A percentile compares a stretch with the other conserved stretches of the same genome.
These are phyloP conservation scores for Zalerion maritima DNA, from an alignment of 495 filamentous ascomycete genomes.

Conservation along the genomic window DNA sequence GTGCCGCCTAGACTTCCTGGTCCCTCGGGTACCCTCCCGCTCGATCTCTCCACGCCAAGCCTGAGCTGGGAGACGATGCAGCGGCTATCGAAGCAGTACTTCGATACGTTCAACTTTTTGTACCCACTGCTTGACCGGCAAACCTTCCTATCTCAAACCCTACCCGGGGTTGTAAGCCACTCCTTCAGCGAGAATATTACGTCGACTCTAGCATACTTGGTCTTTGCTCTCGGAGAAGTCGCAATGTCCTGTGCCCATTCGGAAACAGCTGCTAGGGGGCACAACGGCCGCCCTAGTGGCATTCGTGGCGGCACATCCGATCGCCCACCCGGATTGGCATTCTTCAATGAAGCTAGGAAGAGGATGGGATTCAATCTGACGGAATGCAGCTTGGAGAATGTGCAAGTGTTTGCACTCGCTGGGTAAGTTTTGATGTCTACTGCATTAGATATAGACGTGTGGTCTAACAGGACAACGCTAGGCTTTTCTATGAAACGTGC, in stretches of 20 bases:
- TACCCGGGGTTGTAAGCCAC: conserved; percentile 28
- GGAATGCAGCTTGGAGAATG: conserved; percentile 39
- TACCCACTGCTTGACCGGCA: conserved; percentile 42
- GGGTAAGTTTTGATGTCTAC: conserved; percentile 23
- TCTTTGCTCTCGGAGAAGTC: conserved; percentile 41
- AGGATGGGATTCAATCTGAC: conserved; percentile 41
- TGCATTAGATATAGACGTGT: background rate
- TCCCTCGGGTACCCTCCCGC: background rate
- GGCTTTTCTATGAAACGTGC: conserved; percentile 37
- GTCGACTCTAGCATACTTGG: conserved; percentile 38
- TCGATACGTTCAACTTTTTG: conserved; percentile 39
- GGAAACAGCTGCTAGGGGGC: conserved; percentile 4
- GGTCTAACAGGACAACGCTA: conserved; percentile 10
- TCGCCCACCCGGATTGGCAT: conserved; percentile 37
- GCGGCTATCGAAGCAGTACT: conserved; percentile 34
- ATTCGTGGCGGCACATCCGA: conserved; percentile 33
- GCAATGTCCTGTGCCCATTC: conserved; percentile 30
- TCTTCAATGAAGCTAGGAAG: conserved; percentile 46
- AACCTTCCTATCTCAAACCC: conserved; percentile 29
- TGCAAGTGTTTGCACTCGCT: conserved; percentile 39
- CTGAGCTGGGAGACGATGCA: conserved; percentile 36
- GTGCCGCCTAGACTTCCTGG: background rate
- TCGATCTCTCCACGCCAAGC: conserved; percentile 5
- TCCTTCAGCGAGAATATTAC: conserved; percentile 34
- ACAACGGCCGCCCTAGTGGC: conserved; percentile 34